A percentile compares a stretch with the other conserved stretches of the same genome.
These are phyloP conservation scores for Ustilago xerochloae DNA, from an alignment of 1,284 basidiomycete genomes.

Conservation along the genomic window DNA sequence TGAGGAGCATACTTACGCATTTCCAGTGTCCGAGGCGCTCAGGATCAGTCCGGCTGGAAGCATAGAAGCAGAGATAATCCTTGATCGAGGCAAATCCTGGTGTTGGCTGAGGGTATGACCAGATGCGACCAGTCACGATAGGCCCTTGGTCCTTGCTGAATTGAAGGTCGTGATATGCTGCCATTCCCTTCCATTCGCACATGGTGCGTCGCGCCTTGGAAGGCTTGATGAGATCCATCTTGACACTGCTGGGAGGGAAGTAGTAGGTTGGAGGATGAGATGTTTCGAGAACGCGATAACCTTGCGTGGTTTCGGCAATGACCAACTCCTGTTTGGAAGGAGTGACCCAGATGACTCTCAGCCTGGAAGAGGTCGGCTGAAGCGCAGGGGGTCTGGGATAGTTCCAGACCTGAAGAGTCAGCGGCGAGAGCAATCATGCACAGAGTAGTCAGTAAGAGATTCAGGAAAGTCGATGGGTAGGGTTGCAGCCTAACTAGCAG, in stretches of 20 bases:
- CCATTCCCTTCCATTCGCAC: constrained; percentile 67
- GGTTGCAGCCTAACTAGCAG: not conserved
- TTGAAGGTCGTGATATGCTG: constrained; percentile 59
- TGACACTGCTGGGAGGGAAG: constrained; percentile 57
- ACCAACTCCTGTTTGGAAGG: constrained; percentile 54
- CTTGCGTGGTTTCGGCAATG: constrained; percentile 61
- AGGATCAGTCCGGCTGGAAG: constrained; percentile 52
- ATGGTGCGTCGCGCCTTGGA: constrained; percentile 58
- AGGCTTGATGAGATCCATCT: constrained; percentile 41
- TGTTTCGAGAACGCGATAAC: constrained; percentile 64
- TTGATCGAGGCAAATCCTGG: constrained; percentile 53
- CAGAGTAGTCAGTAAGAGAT: not conserved
- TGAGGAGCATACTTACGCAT: constrained; percentile 46
- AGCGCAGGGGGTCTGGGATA: constrained; percentile 64
- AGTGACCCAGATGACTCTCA: constrained; percentile 60
- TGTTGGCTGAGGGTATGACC: constrained; percentile 63
- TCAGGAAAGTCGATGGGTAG: not conserved
- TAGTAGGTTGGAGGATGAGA: constrained; percentile 64
- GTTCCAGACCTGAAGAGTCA: constrained; percentile 52
- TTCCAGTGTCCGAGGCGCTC: constrained; percentile 54
- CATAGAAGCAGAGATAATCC: constrained; percentile 65
- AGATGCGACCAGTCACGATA: constrained; percentile 52
- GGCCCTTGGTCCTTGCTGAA: constrained; percentile 39
- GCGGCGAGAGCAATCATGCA: not conserved
- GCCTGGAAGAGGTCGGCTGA: constrained; percentile 48